Conservation (phyloP, 352 stramenopile genomes). For the Globisporangium perplexum region DNA sequence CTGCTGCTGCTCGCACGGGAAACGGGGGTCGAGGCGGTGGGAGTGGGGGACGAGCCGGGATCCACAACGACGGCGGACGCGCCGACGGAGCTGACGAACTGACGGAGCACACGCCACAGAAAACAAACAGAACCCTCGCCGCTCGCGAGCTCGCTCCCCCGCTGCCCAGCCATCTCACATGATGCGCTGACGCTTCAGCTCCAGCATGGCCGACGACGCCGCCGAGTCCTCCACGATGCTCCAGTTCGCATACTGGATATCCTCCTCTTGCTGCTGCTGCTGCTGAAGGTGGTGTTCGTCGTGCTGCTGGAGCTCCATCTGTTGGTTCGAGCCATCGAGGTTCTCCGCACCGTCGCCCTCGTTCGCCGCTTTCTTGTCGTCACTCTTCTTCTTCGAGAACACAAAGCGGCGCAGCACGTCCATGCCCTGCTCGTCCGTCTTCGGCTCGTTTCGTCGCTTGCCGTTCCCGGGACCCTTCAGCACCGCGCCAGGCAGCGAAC, state of each 20-base stretch:
- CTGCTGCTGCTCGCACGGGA: too few relatives aligned
- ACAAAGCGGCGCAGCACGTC: slow-evolving; percentile 79
- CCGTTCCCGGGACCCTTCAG: slow-evolving; percentile 69
- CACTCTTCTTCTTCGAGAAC: slow-evolving; percentile 73
- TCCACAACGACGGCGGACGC: too few relatives aligned
- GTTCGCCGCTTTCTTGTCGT: slow-evolving; percentile 29
- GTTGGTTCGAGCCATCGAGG: slow-evolving; percentile 1
- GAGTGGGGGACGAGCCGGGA: too few relatives aligned
- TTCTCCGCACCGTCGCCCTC: slow-evolving; percentile 1
- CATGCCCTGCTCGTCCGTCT: slow-evolving; percentile 81
- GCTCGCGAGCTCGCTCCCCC: not conserved
- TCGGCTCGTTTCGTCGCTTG: slow-evolving; percentile 76
- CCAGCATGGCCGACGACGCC: slow-evolving; percentile 29
- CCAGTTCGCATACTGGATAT: slow-evolving; percentile 11
- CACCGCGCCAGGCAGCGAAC: slow-evolving; percentile 62
- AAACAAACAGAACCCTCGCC: not conserved
- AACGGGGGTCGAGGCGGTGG: too few relatives aligned
- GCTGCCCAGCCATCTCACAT: slow-evolving; percentile 12
- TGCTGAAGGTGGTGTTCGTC: not conserved
- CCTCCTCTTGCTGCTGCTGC: slow-evolving; percentile 1
- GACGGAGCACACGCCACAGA: not conserved
- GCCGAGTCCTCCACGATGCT: slow-evolving; percentile 27
- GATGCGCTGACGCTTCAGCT: slow-evolving; percentile 32
- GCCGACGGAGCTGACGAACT: not conserved
- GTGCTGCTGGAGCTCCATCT: not conserved